A percentile compares a stretch with the other conserved stretches of the same genome.
phyloP scores from a whole-genome alignment of 2,329 filamentous ascomycete species.

The Aspergillus thermomutatus region DNA sequence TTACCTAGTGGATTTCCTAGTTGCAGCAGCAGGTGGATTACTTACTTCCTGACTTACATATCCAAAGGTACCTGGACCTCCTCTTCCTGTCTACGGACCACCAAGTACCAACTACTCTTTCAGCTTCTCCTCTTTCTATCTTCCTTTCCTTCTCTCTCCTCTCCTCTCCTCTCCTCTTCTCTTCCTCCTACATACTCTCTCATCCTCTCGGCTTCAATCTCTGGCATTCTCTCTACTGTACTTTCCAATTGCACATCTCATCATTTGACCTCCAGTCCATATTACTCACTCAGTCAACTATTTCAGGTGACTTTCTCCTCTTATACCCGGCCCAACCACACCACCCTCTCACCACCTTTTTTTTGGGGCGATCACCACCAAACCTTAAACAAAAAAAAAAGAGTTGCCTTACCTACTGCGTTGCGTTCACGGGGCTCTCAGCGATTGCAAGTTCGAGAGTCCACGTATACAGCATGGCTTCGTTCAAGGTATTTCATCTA shows the following conservation, averaged over 20 bases:
- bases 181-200: slow-evolving; percentile 6
- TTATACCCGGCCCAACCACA: slow-evolving; percentile 8
- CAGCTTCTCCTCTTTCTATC: slow-evolving; percentile 20
- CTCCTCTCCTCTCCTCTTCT: slow-evolving; percentile 7
- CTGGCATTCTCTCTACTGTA: slow-evolving; percentile 4
- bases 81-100: slow-evolving; percentile 18
- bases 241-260: slow-evolving; percentile 2
- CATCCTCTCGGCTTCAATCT: slow-evolving; percentile 5
- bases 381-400: not conserved
- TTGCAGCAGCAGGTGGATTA: not conserved
- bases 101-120: slow-evolving; percentile 14
- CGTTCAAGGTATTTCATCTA: slow-evolving; percentile 34
- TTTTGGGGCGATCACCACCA: not conserved
- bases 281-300: not conserved
- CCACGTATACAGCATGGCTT: slow-evolving; percentile 34
- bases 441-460: slow-evolving; percentile 29
- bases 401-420: not conserved
- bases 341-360: slow-evolving; percentile 10
- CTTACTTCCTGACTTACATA: not conserved
- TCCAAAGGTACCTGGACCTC: slow-evolving; percentile 15
- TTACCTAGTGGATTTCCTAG: not conserved
- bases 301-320: not conserved
- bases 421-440: slow-evolving; percentile 20
- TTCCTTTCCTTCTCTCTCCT: slow-evolving; percentile 13
- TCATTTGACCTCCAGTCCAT: not conserved